Evolutionary conservation across 2,329 filamentous ascomycete genomes (phyloP).

Genomic region (Diaporthe ampelina): DNA sequence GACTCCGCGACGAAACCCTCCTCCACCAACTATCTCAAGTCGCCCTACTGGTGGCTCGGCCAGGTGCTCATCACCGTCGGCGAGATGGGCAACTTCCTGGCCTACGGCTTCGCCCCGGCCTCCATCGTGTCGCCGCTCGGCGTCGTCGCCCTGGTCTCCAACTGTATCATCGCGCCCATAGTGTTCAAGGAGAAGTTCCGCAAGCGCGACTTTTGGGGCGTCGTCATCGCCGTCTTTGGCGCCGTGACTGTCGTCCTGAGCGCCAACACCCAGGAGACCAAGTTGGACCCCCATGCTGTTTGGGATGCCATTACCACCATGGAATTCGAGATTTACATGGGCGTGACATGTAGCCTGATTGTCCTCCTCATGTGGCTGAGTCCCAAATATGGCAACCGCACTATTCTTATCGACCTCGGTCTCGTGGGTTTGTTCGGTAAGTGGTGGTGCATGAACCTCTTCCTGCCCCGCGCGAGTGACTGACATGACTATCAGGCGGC

Average conservation of each 20-base stretch:
- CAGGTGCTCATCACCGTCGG: slow-evolving; percentile 93
- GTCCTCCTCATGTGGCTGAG: slow-evolving; percentile 84
- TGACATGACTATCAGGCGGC: slow-evolving; percentile 69
- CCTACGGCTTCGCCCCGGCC: slow-evolving; percentile 96
- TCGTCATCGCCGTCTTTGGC: slow-evolving; percentile 87
- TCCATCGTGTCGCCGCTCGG: slow-evolving; percentile 97
- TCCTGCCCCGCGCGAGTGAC: not conserved
- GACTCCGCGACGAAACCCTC: slow-evolving; percentile 51
- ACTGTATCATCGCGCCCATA: slow-evolving; percentile 95
- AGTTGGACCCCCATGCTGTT: slow-evolving; percentile 90
- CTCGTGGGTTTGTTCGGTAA: slow-evolving; percentile 93
- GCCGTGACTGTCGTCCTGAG: slow-evolving; percentile 94
- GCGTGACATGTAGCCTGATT: slow-evolving; percentile 81
- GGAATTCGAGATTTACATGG: slow-evolving; percentile 93
- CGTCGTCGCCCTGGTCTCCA: slow-evolving; percentile 96
- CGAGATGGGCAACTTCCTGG: slow-evolving; percentile 95
- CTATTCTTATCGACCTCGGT: slow-evolving; percentile 91
- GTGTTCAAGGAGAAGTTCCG: slow-evolving; percentile 94
- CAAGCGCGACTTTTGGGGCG: slow-evolving; percentile 86
- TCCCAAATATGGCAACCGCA: slow-evolving; percentile 84
- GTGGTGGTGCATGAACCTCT: slow-evolving; percentile 45
- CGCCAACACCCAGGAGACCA: slow-evolving; percentile 89
- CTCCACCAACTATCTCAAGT: slow-evolving; percentile 83
- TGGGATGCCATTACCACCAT: slow-evolving; percentile 89
- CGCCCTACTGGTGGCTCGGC: slow-evolving; percentile 96